Evolutionary conservation across 2,329 filamentous ascomycete species (phyloP).

Genomic region (Tolypocladium ovalisporum): DNA sequence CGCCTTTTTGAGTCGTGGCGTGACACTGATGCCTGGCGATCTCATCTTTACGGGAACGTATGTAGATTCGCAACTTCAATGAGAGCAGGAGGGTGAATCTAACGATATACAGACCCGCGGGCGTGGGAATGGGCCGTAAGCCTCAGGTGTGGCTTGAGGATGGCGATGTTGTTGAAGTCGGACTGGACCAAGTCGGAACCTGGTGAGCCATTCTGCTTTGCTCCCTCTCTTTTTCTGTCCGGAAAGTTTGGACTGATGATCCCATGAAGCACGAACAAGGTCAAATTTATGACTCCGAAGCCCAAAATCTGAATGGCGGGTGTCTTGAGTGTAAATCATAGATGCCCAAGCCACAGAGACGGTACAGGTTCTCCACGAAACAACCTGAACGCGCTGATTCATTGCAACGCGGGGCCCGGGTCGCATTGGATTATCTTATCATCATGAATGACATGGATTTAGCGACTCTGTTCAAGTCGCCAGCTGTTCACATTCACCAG

Average conservation of each 20-base stretch:
- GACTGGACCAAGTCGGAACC: slow-evolving; percentile 53
- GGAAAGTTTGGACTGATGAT: neutral
- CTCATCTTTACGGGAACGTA: slow-evolving; percentile 56
- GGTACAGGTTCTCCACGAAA: neutral
- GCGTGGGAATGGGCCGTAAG: slow-evolving; percentile 59
- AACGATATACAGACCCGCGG: slow-evolving; percentile 40
- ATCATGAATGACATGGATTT: too few relatives aligned
- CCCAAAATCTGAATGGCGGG: slow-evolving; percentile 15
- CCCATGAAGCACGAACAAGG: slow-evolving; percentile 15
- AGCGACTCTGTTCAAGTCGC: too few relatives aligned
- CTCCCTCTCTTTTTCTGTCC: too few relatives aligned
- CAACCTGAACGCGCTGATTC: neutral
- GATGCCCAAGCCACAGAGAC: too few relatives aligned
- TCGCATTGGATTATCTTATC: too few relatives aligned
- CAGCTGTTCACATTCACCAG: too few relatives aligned
- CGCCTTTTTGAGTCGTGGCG: slow-evolving; percentile 48
- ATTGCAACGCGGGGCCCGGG: neutral
- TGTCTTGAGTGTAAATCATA: neutral
- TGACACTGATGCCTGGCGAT: slow-evolving; percentile 52
- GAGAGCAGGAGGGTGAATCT: neutral
- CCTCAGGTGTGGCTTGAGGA: slow-evolving; percentile 59
- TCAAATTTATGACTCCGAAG: slow-evolving; percentile 17
- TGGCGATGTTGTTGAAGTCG: slow-evolving; percentile 59
- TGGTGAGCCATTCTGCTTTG: slow-evolving; percentile 22
- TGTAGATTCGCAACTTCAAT: slow-evolving; percentile 12